These are phyloP conservation scores for Fusarium sp. DNA, from an alignment of 2,329 filamentous ascomycete genomes.

Conservation along the genomic window DNA sequence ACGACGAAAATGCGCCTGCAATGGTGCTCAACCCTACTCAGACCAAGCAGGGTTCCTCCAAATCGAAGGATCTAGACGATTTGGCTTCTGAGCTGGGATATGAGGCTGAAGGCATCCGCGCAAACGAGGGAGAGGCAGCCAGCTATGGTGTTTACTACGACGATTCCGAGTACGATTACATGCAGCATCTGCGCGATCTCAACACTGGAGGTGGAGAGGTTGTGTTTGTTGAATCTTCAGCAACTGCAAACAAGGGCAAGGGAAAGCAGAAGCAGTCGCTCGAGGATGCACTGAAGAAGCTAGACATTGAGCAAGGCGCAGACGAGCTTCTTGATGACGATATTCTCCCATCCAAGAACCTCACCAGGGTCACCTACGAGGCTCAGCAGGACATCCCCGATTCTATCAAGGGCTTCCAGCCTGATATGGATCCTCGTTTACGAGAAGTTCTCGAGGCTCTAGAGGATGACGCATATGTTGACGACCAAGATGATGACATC, in stretches of 20 bases:
- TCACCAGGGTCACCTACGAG: slow-evolving; percentile 85
- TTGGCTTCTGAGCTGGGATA: slow-evolving; percentile 82
- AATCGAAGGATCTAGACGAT: slow-evolving; percentile 79
- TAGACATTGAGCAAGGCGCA: slow-evolving; percentile 69
- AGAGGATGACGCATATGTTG: slow-evolving; percentile 96
- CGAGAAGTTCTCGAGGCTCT: slow-evolving; percentile 93
- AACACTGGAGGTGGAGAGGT: slow-evolving; percentile 79
- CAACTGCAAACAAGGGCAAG: slow-evolving; percentile 76
- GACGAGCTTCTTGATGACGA: slow-evolving; percentile 78
- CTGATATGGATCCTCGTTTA: slow-evolving; percentile 95
- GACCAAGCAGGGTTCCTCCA: slow-evolving; percentile 57
- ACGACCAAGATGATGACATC: slow-evolving; percentile 87
- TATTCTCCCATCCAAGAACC: slow-evolving; percentile 83
- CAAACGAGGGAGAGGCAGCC: slow-evolving; percentile 96
- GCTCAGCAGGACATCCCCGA: slow-evolving; percentile 95
- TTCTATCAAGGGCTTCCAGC: slow-evolving; percentile 92
- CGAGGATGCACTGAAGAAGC: slow-evolving; percentile 83
- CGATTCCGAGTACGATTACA: slow-evolving; percentile 97
- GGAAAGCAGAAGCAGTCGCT: slow-evolving; percentile 82
- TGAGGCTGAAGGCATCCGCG: slow-evolving; percentile 75
- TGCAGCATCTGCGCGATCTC: slow-evolving; percentile 98
- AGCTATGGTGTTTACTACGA: slow-evolving; percentile 95
- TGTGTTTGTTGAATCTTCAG: slow-evolving; percentile 85
- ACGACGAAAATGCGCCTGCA: slow-evolving; percentile 89
- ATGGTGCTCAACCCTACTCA: slow-evolving; percentile 87